Base-by-base conservation (phyloP, 139 green algal species). In the Chlamydomonas schloesseri region DNA sequence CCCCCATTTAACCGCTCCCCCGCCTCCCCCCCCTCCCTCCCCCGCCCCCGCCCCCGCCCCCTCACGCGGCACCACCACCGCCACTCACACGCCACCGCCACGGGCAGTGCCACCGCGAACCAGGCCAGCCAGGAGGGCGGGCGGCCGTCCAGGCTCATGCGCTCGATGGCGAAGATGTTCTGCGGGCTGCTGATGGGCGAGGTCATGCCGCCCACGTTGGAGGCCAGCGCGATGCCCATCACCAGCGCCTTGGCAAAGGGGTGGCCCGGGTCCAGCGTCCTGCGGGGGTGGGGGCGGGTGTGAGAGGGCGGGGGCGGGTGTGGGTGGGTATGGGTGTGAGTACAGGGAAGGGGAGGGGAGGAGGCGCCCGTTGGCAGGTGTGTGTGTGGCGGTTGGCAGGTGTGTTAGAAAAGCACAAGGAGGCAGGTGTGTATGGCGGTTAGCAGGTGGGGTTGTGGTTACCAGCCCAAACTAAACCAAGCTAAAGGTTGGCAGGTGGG, bases 91-190 rank as follows among this genome's bases (percentile, higher is more conserved):
- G 89, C 55, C 10, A 90, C 57, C 0, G 88, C 87, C 3, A 97
- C 89, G 0, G 94, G 94, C 76, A 97, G 83, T 1, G 94, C 88
- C 26, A 97, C 90, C 8, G 91, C 91, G 86, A 97, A 96, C 94
- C 94, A 97, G 31, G 87, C 36, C 28, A 96, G 89, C 94, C 94
- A 97, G 83, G 58, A 88, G n/a, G 93, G 93, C 11, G 92, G 88
- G 2, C 73, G 37, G 17, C 90, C 91, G 47, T 90, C 92, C 60
- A 91, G 74, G 18, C 81, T 87, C 94, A 97, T 96, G 57, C 87
- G 86, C 88, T 95, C 91, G 60, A 97, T 95, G 18, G 94, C 94
- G 88, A 97, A 97, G 46, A 97, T 95, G 91, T 97, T 97, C 84
- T 97, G 92, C 20, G 89, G 85, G 0, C 81, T 92, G 46, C 72